Conservation (phyloP, 1,284 basidiomycete genomes). For the Cerioporus squamosus region DNA sequence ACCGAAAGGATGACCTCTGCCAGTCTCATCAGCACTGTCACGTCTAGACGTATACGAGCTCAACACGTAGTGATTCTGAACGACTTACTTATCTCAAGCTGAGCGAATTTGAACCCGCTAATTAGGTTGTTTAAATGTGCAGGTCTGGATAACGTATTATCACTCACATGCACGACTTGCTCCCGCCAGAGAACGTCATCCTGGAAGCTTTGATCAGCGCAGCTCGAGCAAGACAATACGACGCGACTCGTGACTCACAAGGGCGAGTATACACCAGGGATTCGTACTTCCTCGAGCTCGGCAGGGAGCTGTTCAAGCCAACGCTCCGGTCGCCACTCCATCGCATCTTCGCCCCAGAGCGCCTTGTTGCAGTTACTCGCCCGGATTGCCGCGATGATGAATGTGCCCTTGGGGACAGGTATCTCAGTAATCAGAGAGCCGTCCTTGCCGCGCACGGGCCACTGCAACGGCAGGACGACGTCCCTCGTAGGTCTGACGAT, state of each 20-base stretch:
- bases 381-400: slow-evolving; percentile 49
- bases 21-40: slow-evolving; percentile 26
- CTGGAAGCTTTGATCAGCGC: slow-evolving; percentile 17
- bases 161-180: slow-evolving; percentile 37
- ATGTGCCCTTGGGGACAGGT: slow-evolving; percentile 48
- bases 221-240: slow-evolving; percentile 3
- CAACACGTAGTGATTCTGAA: too few relatives aligned
- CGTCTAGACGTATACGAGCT: slow-evolving; percentile 12
- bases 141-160: background rate
- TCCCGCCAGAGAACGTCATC: slow-evolving; percentile 39
- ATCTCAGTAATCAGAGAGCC: slow-evolving; percentile 44
- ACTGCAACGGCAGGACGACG: slow-evolving; percentile 27
- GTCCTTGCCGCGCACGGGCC: slow-evolving; percentile 25
- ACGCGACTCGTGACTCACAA: slow-evolving; percentile 20
- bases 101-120: slow-evolving; percentile 38
- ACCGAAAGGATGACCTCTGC: slow-evolving; percentile 10
- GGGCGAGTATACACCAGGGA: slow-evolving; percentile 27
- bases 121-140: background rate
- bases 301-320: slow-evolving; percentile 30
- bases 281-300: slow-evolving; percentile 16
- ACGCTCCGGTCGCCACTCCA: slow-evolving; percentile 48
- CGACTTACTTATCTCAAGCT: slow-evolving; percentile 41
- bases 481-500: slow-evolving; percentile 20
- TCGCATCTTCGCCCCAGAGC: slow-evolving; percentile 61
- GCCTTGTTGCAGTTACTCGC: slow-evolving; percentile 47